Percentiles rank a stretch among this genome's conserved stretches.
phyloP scores from a whole-genome alignment of 176 grass and related monocot genomes.

The Tillandsia leiboldiana region DNA sequence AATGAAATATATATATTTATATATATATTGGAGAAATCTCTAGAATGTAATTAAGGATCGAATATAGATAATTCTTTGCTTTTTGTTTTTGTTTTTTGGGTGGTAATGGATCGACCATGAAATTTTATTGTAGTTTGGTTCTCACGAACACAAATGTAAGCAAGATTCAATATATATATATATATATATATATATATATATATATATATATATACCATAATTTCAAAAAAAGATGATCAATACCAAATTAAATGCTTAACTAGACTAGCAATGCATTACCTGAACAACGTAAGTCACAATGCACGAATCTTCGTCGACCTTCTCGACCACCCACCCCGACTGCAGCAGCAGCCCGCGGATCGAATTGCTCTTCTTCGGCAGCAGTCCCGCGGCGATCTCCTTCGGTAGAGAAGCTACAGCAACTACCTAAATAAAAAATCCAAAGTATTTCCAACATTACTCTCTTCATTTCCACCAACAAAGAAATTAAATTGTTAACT shows the following conservation, averaged over 20 bases:
- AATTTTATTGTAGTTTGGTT: too few species aligned
- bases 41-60: too few species aligned
- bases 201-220: background rate
- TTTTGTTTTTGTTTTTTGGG: too few species aligned
- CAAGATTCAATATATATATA: background rate
- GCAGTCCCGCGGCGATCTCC: slow-evolving; percentile 83
- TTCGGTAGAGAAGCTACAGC: slow-evolving; percentile 91
- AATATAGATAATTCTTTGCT: too few species aligned
- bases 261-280: background rate
- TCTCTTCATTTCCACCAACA: too few species aligned
- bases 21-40: too few species aligned
- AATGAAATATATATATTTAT: background rate
- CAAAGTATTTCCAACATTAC: background rate
- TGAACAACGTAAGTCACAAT: slow-evolving; percentile 80
- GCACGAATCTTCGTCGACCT: slow-evolving; percentile 57
- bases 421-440: slow-evolving; percentile 33
- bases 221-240: background rate
- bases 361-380: slow-evolving; percentile 42
- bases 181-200: too few species aligned
- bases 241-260: background rate
- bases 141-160: background rate
- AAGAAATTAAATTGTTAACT: too few species aligned
- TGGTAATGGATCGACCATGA: too few species aligned
- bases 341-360: slow-evolving; percentile 66
- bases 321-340: slow-evolving; percentile 97